Evolutionary conservation across 2,329 filamentous ascomycete genomes (phyloP), one percentile per base, ranked within the genome.

Genomic region (Endoconidiophora polonica): DNA sequence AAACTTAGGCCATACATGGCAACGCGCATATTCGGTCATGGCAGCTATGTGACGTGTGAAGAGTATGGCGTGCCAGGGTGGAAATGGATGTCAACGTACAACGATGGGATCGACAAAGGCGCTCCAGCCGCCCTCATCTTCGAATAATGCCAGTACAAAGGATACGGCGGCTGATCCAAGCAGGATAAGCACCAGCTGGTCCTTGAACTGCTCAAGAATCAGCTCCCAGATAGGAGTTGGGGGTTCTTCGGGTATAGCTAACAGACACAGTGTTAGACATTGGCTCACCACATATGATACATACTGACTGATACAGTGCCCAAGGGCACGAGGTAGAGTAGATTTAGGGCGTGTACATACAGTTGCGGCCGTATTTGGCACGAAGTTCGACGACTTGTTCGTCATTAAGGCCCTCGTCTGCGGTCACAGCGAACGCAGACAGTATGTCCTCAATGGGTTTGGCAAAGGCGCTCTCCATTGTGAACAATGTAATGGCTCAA

Each of bases 201-300:
- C 91, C 68, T 98, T 95, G 75, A 98, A 98, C 65, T 98, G 91
- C 68, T 98, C 91, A 53, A 98, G 75, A 50, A 98, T 86, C 55
- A 98, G 80, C 67, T 96, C 78, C 91, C 90, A 98, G 44, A 98
- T 65, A 38, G 91, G 91, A 29, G 91, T 98, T 2, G 91, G 87
- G 49, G 91, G 91, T 57, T 98, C 91, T 69, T 98, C 91, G 43
- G 74, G 67, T 55, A 79, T 79, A 44, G 73, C 74, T 78, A 56
- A 33, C 29, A 33, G 7, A 33, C 29, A 33, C 29, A 5, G 29
- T 12, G 29, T 33, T 33, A 33, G 29, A 33, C 29, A 33, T 12
- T 33, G 29, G 29, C 29, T 33, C 29, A 12, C 29, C 29, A 33
- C 29, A 33, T 33, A 33, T 33, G 41, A 39, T 55, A 51, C 24